phyloP scores from a whole-genome alignment of 139 green algal genomes.

The Auxenochlorella pyrenoidosa region DNA sequence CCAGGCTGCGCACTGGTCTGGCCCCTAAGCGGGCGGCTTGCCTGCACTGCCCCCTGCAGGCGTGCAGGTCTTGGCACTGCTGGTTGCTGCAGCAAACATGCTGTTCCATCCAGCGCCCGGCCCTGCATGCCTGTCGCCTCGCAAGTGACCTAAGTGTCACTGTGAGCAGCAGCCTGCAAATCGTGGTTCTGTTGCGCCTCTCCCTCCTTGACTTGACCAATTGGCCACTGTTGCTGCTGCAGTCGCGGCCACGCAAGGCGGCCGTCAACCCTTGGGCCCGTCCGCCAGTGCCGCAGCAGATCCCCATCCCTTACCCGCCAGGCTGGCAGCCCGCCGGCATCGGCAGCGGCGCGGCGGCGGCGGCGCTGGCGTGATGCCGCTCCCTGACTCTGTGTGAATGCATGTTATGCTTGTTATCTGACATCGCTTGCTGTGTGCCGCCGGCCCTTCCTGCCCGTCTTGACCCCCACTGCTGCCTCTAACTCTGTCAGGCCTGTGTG shows the following conservation, averaged over 20 bases:
- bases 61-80: too few relatives aligned
- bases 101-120: neutral
- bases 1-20: too few relatives aligned
- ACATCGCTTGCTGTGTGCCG: neutral
- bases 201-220: too few relatives aligned
- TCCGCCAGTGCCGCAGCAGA: neutral
- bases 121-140: neutral
- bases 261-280: neutral
- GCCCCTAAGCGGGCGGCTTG: too few relatives aligned
- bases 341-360: neutral
- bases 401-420: too few relatives aligned
- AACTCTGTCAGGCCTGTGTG: neutral
- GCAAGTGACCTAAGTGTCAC: too few relatives aligned
- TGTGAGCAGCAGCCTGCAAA: too few relatives aligned
- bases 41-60: too few relatives aligned
- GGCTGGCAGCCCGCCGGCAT: neutral
- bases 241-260: conserved; percentile 21
- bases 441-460: neutral
- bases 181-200: neutral
- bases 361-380: neutral
- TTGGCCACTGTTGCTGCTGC: neutral
- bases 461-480: neutral
- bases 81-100: neutral
- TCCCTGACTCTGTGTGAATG: neutral
- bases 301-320: conserved; percentile 30